phyloP scores from a whole-genome alignment of 179 eudicot genomes.

The Drosera spatulata region DNA sequence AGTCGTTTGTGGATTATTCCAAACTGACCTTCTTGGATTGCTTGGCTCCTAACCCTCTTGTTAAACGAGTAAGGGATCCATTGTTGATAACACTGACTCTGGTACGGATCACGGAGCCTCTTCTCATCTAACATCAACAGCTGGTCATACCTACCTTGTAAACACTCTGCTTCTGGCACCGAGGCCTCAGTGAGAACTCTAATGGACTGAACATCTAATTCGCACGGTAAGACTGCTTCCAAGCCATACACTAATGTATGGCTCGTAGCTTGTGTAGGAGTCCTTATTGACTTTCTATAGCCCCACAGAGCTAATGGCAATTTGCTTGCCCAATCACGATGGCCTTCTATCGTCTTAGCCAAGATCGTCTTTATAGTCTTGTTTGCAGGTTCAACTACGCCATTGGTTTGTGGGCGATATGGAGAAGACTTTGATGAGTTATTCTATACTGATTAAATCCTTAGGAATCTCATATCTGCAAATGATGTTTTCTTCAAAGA shows the following conservation, averaged over 20 bases:
- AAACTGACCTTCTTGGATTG: background rate
- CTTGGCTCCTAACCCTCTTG: background rate
- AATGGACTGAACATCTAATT: background rate
- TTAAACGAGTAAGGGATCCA: background rate
- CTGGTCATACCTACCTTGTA: background rate
- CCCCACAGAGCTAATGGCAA: conserved; percentile 7
- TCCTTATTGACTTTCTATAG: background rate
- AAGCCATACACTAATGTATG: background rate
- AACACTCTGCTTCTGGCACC: background rate
- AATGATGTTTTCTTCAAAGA: background rate
- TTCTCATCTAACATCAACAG: background rate
- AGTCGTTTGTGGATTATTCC: too few relatives aligned
- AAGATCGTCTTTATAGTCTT: conserved; percentile 1
- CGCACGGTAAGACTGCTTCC: background rate
- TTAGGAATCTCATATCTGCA: background rate
- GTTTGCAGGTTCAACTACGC: too few relatives aligned
- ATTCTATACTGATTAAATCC: background rate
- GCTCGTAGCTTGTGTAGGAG: background rate
- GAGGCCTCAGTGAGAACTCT: background rate
- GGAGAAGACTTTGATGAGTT: background rate
- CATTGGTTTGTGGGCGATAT: background rate
- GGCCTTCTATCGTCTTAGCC: background rate
- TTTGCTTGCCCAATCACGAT: conserved; percentile 1
- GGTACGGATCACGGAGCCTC: background rate
- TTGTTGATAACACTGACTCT: background rate